phyloP scores from a whole-genome alignment of 257 asterid species.

The Datura wrightii region DNA sequence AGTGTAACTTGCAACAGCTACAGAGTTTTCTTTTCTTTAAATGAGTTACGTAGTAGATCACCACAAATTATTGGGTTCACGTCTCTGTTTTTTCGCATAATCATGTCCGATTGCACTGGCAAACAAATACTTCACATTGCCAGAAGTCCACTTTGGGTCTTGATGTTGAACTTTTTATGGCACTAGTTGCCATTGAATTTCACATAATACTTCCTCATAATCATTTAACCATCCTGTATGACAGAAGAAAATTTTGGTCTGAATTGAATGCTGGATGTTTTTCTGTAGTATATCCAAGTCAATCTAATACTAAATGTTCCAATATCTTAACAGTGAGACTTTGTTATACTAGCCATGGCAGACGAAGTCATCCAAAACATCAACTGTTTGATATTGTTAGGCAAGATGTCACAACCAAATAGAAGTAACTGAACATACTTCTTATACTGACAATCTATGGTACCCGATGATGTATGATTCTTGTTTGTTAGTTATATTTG shows the following conservation, averaged over 20 bases:
- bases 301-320: neutral
- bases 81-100: neutral
- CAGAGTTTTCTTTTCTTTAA: neutral
- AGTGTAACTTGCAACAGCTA: neutral
- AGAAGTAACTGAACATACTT: constrained; percentile 15
- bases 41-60: neutral
- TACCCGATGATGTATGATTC: constrained; percentile 6
- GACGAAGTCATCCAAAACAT: constrained; percentile 13
- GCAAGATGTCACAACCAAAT: constrained; percentile 2
- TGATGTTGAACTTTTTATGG: constrained; percentile 11
- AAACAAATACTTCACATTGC: neutral
- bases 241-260: neutral
- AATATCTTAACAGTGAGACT: neutral
- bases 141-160: constrained; percentile 1
- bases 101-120: neutral
- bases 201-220: neutral
- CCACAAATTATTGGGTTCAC: neutral
- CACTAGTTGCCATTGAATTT: neutral
- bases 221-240: neutral
- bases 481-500: neutral
- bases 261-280: neutral
- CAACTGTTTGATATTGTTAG: constrained; percentile 20
- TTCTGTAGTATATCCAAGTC: constrained; percentile 10
- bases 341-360: neutral
- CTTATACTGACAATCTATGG: neutral